A percentile compares a stretch with the other conserved stretches of the same genome.
Conservation (phyloP, 768 basidiomycete genomes). For the Cystobasidium onofrii region DNA sequence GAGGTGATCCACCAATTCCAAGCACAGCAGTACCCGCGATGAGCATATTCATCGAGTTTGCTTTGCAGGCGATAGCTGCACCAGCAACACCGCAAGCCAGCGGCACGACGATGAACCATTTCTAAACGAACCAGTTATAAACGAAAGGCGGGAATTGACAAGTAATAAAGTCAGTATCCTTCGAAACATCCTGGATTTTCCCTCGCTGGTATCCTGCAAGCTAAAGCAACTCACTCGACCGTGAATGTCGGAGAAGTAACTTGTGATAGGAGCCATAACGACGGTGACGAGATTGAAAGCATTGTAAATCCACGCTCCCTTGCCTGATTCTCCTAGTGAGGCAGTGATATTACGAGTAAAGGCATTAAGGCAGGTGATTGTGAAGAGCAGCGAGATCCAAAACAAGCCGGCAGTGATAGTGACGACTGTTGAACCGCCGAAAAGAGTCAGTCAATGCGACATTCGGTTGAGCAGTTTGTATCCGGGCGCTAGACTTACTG, state of each 20-base stretch:
- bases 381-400: not conserved
- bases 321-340: not conserved
- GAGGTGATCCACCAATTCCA: not conserved
- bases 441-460: not conserved
- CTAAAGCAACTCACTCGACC: not conserved
- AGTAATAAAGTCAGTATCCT: too few species aligned
- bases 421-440: not conserved
- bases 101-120: constrained; percentile 2
- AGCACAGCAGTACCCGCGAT: not conserved
- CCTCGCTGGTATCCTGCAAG: not conserved
- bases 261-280: not conserved
- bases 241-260: constrained; percentile 4
- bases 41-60: constrained; percentile 1
- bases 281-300: constrained; percentile 3
- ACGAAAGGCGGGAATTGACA: not conserved
- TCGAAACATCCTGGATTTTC: too few species aligned
- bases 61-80: not conserved
- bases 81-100: not conserved
- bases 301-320: constrained; percentile 2
- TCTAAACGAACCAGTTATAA: too few species aligned
- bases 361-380: not conserved
- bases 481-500: not conserved
- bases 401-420: not conserved
- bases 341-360: not conserved
- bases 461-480: too few species aligned